These are phyloP conservation scores for Talaromyces sp. DNA, from an alignment of 2,329 filamentous ascomycete species.

Conservation along the genomic window DNA sequence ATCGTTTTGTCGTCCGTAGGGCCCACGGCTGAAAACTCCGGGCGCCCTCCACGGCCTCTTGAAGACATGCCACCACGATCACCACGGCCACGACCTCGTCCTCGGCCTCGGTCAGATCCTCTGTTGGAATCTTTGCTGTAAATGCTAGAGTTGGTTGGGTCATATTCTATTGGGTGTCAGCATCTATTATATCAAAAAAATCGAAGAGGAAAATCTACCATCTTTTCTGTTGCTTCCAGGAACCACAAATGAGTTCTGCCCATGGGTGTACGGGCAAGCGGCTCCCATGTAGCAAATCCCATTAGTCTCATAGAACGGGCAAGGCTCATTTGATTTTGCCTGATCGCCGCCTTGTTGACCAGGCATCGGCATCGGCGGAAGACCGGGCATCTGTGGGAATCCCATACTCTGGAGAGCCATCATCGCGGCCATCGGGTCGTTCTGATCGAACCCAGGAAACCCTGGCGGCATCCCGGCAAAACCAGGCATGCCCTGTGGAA, in stretches of 20 bases:
- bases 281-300: conserved; percentile 53
- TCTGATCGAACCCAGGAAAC: conserved; percentile 49
- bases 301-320: conserved; percentile 53
- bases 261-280: conserved; percentile 54
- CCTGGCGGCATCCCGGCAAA: conserved; percentile 37
- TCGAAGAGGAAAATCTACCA: conserved; percentile 18
- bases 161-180: conserved; percentile 41
- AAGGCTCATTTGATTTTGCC: conserved; percentile 37
- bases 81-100: conserved; percentile 36
- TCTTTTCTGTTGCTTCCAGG: conserved; percentile 26
- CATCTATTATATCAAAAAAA: neutral
- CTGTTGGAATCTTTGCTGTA: conserved; percentile 14
- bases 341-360: conserved; percentile 24
- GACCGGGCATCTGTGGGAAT: conserved; percentile 43
- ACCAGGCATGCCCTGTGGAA: conserved; percentile 23
- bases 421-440: conserved; percentile 51
- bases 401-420: conserved; percentile 49
- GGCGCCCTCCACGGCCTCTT: conserved; percentile 36
- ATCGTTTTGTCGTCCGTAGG: conserved; percentile 48
- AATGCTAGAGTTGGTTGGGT: conserved; percentile 47
- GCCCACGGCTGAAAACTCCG: conserved; percentile 49
- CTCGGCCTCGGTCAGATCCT: conserved; percentile 28
- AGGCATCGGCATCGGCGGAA: conserved; percentile 37
- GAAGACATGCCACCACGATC: conserved; percentile 36
- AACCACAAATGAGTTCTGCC: conserved; percentile 37